These are phyloP conservation scores for Stachybotrys chlorohalonatus DNA, from an alignment of 2,329 filamentous ascomycete species.

Conservation along the genomic window DNA sequence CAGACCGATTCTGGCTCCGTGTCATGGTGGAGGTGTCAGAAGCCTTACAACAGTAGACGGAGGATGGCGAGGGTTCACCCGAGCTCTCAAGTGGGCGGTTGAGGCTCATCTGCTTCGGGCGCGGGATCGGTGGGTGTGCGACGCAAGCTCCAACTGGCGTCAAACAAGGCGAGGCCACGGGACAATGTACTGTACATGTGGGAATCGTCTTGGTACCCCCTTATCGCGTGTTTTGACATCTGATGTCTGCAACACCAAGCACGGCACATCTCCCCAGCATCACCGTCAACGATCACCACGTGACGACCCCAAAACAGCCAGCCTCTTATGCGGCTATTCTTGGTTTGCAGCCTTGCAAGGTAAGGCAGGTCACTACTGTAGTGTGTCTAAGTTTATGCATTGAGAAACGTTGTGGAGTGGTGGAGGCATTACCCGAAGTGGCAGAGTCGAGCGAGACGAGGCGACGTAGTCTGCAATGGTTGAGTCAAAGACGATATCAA, in stretches of 20 bases:
- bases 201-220: not conserved
- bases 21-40: too few species aligned
- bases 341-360: not conserved
- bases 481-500: not conserved
- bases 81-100: not conserved
- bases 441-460: not conserved
- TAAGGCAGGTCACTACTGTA: too few species aligned
- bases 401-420: too few species aligned
- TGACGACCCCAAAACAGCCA: not conserved
- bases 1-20: not conserved
- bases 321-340: not conserved
- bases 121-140: too few species aligned
- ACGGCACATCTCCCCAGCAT: not conserved
- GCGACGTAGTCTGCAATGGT: not conserved
- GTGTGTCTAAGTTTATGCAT: too few species aligned
- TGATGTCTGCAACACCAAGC: not conserved
- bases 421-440: not conserved
- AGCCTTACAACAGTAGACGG: not conserved
- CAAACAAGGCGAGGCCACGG: not conserved
- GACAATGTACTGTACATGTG: not conserved
- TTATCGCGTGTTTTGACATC: not conserved
- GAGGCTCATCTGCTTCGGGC: not conserved
- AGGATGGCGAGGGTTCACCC: not conserved
- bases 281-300: not conserved
- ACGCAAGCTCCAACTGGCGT: not conserved